phyloP scores from a whole-genome alignment of 352 stramenopile genomes.

The Globisporangium irregulare region DNA sequence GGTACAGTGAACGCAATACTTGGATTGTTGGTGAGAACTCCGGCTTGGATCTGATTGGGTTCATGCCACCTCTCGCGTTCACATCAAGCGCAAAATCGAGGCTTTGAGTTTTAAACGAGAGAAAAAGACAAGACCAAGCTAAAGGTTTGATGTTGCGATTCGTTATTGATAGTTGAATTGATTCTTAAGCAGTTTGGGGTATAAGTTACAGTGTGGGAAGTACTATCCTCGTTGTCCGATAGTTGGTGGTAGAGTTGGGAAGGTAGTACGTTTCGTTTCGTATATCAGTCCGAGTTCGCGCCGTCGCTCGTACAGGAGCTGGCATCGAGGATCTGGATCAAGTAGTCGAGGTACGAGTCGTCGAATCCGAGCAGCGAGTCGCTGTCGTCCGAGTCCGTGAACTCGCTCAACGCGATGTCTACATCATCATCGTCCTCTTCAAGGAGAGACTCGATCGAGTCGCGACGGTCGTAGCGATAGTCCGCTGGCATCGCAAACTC shows the following conservation, averaged over 20 bases:
- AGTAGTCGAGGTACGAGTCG: slow-evolving; percentile 12
- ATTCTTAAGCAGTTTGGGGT: background rate
- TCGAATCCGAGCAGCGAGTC: slow-evolving; percentile 17
- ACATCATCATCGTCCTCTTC: slow-evolving; percentile 15
- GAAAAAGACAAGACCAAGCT: background rate
- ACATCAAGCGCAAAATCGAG: background rate
- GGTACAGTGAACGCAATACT: background rate
- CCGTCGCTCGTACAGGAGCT: slow-evolving; percentile 9
- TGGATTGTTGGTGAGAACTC: background rate
- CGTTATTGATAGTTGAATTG: background rate
- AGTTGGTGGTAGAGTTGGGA: background rate
- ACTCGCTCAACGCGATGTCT: slow-evolving; percentile 3
- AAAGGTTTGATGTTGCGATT: background rate
- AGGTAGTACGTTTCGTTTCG: background rate
- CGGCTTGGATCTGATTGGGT: background rate
- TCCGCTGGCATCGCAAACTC: background rate
- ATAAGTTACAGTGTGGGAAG: slow-evolving; percentile 1
- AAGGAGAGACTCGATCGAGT: slow-evolving; percentile 19
- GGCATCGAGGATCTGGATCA: slow-evolving; percentile 17
- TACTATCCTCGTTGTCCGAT: slow-evolving; percentile 6
- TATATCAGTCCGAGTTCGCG: slow-evolving; percentile 10
- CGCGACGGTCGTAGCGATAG: slow-evolving; percentile 11
- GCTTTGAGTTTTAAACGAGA: background rate
- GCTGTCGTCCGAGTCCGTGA: slow-evolving; percentile 18
- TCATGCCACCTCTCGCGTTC: background rate